Base-by-base conservation (phyloP, 768 basidiomycete species). In the Hysterangium stoloniferum region DNA sequence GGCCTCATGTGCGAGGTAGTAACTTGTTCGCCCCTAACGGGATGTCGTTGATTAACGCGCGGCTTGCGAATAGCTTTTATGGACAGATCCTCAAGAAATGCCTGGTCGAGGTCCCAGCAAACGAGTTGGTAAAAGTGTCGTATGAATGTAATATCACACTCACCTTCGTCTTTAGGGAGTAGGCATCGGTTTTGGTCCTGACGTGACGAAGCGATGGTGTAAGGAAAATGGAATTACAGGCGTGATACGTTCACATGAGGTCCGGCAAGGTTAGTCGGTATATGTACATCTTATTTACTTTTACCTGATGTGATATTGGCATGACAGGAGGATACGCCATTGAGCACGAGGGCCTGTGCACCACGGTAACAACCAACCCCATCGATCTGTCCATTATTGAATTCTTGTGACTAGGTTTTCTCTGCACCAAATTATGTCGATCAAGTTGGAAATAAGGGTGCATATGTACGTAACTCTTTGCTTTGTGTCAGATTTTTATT, bases 351-450 rank as follows among this genome's bases (percentile, higher is more conserved):
- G 95, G 96, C 1, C 70, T 96, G 36, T 96, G 95, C 66, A 94
- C 89, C 27, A 98, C 96, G 11, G 92, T 84, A 64, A 57, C 75
- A 58, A 33, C 29, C 17, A n/a, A 48, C 45, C 25, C 6, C 51
- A 7, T 52, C 53, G 45, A 32, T 41, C 19, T 22, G 37, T 54
- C 52, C 42, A 57, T n/a, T 34, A 11, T 32, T 27, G 28, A 19
- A 37, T 36, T 47, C 54, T 51, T 36, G 29, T 33, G 28, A n/a
- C 53, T 55, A 88, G 86, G 86, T 91, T 6, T 94, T 93, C 65
- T 92, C 88, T 38, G 94, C 95, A 33, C 95, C 95, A 3, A 97
- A 98, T 64, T 93, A 94, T 58, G 86, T 91, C 24, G 92, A 95
- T 67, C 87, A 92, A 61, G 82, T 76, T 3, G 86, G 88, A 5